Conservation (phyloP, 2,329 filamentous ascomycete genomes). For the Neophaeococcomyces mojaviensis region DNA sequence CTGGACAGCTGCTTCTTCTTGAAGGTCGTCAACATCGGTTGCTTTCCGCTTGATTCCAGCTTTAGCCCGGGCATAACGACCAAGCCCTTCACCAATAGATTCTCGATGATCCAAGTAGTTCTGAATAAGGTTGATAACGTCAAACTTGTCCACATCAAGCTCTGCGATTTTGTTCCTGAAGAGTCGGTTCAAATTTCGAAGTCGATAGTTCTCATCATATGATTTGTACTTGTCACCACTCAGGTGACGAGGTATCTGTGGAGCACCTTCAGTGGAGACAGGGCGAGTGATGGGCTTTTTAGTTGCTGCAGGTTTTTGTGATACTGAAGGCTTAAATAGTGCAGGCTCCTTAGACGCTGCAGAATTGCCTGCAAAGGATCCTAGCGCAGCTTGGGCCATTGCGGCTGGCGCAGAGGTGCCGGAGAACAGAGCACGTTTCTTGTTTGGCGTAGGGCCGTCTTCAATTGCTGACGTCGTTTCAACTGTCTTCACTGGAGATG, state of each 20-base stretch:
- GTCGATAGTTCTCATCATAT: slow-evolving; percentile 24
- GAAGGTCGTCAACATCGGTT: slow-evolving; percentile 16
- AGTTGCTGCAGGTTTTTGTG: neutral
- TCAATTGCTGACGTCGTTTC: neutral
- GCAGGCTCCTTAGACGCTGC: neutral
- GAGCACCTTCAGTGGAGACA: slow-evolving; percentile 20
- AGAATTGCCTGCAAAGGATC: neutral
- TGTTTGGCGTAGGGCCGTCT: neutral
- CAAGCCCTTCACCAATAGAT: slow-evolving; percentile 30
- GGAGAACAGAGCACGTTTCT: slow-evolving; percentile 7
- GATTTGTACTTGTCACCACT: slow-evolving; percentile 19
- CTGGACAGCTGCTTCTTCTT: slow-evolving; percentile 10
- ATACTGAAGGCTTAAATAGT: neutral
- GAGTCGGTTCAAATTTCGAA: slow-evolving; percentile 29
- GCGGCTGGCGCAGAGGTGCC: neutral
- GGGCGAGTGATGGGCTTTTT: slow-evolving; percentile 11
- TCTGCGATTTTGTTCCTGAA: slow-evolving; percentile 29
- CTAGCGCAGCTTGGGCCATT: slow-evolving; percentile 1
- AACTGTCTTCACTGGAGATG: neutral
- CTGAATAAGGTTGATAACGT: slow-evolving; percentile 31
- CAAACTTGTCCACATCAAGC: slow-evolving; percentile 27
- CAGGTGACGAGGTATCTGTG: slow-evolving; percentile 16
- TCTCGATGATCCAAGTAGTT: slow-evolving; percentile 34
- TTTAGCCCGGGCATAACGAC: slow-evolving; percentile 15
- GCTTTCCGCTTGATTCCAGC: slow-evolving; percentile 27